phyloP scores from a whole-genome alignment of 495 filamentous ascomycete species.

The Halenospora varia region DNA sequence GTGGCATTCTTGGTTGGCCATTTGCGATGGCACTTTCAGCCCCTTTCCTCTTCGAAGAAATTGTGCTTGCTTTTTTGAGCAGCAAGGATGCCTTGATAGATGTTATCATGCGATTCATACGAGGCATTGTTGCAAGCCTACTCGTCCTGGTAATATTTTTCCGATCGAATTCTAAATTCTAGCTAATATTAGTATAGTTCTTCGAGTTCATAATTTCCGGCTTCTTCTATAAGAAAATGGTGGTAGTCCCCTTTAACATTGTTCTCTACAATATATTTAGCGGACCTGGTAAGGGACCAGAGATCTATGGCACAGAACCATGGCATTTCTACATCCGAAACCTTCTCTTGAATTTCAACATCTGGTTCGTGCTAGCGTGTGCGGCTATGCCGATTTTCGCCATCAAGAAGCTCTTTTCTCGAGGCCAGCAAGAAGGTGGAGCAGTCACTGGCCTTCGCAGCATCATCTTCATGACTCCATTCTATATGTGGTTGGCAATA shows the following conservation, averaged over 20 bases:
- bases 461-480: slow-evolving; percentile 72
- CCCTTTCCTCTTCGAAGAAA: slow-evolving; percentile 80
- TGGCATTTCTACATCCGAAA: slow-evolving; percentile 97
- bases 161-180: background rate
- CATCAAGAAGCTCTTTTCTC: slow-evolving; percentile 41
- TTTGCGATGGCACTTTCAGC: slow-evolving; percentile 79
- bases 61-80: slow-evolving; percentile 55
- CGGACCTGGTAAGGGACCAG: slow-evolving; percentile 69
- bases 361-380: slow-evolving; percentile 87
- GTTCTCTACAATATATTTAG: slow-evolving; percentile 93
- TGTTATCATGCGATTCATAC: slow-evolving; percentile 50
- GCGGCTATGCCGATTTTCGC: slow-evolving; percentile 58
- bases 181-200: slow-evolving; percentile 1
- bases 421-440: slow-evolving; percentile 31
- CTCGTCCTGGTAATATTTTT: slow-evolving; percentile 61
- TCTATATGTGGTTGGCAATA: slow-evolving; percentile 92
- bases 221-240: slow-evolving; percentile 76
- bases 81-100: slow-evolving; percentile 52
- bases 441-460: slow-evolving; percentile 56
- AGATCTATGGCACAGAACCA: slow-evolving; percentile 94
- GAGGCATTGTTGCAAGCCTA: slow-evolving; percentile 63
- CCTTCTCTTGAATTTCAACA: slow-evolving; percentile 88
- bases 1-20: slow-evolving; percentile 89
- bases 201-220: slow-evolving; percentile 17
- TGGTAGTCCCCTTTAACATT: slow-evolving; percentile 85